Percentiles rank a stretch among this genome's conserved stretches.
Evolutionary conservation across 305 asterid species (phyloP).

Genomic region (Coffea humblotiana): DNA sequence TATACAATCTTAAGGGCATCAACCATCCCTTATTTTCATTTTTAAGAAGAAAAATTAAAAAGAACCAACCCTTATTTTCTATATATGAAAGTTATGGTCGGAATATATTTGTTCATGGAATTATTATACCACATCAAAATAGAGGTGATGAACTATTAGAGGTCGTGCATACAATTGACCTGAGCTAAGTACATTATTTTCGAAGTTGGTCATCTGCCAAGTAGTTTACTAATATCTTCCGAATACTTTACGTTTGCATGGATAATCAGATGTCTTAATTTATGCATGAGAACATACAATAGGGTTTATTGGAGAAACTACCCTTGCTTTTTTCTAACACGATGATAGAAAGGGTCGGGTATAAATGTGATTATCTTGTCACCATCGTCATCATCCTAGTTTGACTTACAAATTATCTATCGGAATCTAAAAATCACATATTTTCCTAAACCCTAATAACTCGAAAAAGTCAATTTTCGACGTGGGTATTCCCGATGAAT

Average conservation of each 20-base stretch:
- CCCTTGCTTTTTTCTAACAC: neutral
- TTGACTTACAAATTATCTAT: neutral
- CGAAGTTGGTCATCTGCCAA: constrained; percentile 2
- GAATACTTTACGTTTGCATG: neutral
- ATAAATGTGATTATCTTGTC: neutral
- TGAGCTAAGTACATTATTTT: neutral
- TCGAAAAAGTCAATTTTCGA: neutral
- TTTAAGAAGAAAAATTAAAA: too few species aligned
- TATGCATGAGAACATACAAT: neutral
- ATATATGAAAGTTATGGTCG: too few species aligned
- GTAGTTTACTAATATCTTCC: neutral
- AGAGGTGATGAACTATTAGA: neutral
- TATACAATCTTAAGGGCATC: neutral
- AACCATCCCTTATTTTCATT: neutral
- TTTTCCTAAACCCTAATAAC: neutral
- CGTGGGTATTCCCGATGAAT: neutral
- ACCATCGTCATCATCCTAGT: neutral
- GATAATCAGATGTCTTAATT: neutral
- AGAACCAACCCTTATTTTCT: neutral
- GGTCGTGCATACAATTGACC: neutral
- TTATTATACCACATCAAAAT: neutral
- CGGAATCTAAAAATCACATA: neutral
- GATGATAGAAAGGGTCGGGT: neutral
- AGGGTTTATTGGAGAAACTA: neutral
- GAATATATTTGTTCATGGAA: too few species aligned